Percentiles rank a stretch among this genome's conserved stretches.
Conservation (phyloP, 2,329 filamentous ascomycete genomes). For the Aspergillus sp. region DNA sequence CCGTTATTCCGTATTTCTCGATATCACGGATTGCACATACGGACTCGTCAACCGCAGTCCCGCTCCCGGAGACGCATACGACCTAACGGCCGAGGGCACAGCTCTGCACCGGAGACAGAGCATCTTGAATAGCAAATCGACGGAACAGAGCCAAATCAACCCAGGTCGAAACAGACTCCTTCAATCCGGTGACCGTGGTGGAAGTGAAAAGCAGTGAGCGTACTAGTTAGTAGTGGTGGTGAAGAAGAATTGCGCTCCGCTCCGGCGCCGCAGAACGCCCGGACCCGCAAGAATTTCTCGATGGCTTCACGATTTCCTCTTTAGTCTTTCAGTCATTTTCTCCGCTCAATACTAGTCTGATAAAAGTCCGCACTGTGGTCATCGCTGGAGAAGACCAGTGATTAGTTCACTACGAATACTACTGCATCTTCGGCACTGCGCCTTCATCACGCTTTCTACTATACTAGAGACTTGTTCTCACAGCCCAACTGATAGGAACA, state of each 20-base stretch:
- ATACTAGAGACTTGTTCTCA: too few relatives aligned
- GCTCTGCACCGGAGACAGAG: slow-evolving; percentile 27
- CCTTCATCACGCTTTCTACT: too few relatives aligned
- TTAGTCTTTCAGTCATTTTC: neutral
- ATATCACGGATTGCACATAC: neutral
- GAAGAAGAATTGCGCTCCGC: slow-evolving; percentile 3
- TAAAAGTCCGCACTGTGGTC: too few relatives aligned
- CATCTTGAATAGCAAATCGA: slow-evolving; percentile 14
- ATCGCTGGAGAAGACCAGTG: too few relatives aligned
- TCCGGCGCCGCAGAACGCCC: slow-evolving; percentile 23
- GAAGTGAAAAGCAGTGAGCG: too few relatives aligned
- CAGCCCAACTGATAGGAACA: too few relatives aligned
- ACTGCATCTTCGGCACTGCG: too few relatives aligned
- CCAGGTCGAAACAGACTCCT: too few relatives aligned
- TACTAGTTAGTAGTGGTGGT: neutral
- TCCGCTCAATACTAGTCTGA: neutral
- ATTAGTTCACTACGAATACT: too few relatives aligned
- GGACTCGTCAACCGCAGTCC: neutral
- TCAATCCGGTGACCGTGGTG: too few relatives aligned
- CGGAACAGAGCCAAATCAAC: too few relatives aligned
- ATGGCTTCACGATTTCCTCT: neutral
- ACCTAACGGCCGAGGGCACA: slow-evolving; percentile 20
- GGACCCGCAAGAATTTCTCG: slow-evolving; percentile 15
- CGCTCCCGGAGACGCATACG: slow-evolving; percentile 15
- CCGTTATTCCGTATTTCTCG: too few relatives aligned